These are phyloP conservation scores for Yueomyces sinensis DNA, from an alignment of 805 yeast species.

Conservation along the genomic window DNA sequence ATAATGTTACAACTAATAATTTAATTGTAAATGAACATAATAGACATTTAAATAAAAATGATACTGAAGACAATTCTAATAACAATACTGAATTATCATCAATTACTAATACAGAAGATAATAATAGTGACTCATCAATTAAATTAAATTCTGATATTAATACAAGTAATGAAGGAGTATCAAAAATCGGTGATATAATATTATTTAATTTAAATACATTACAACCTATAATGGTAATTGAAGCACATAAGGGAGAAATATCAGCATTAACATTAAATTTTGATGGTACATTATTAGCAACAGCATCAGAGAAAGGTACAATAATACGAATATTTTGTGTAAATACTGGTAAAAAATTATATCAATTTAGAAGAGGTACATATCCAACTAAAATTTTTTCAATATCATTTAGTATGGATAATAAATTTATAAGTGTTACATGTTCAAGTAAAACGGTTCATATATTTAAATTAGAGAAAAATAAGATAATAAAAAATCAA, in stretches of 20 bases:
- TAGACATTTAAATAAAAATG: too few species aligned
- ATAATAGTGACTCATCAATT: slow-evolving; percentile 1
- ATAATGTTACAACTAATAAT: slow-evolving; percentile 20
- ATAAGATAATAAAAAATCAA: too few species aligned
- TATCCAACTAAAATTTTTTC: slow-evolving; percentile 74
- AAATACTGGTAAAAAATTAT: slow-evolving; percentile 46
- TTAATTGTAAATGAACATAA: background rate
- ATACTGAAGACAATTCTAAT: background rate
- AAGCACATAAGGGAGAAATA: slow-evolving; percentile 59
- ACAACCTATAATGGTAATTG: slow-evolving; percentile 55
- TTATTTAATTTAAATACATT: slow-evolving; percentile 48
- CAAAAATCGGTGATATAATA: slow-evolving; percentile 50
- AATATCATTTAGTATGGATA: slow-evolving; percentile 59
- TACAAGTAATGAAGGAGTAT: slow-evolving; percentile 6
- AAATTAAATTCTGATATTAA: background rate
- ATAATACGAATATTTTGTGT: slow-evolving; percentile 57
- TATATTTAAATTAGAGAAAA: slow-evolving; percentile 51
- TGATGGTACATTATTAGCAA: slow-evolving; percentile 56
- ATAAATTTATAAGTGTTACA: slow-evolving; percentile 63
- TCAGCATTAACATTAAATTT: slow-evolving; percentile 50
- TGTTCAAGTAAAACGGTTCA: slow-evolving; percentile 90
- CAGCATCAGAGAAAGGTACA: slow-evolving; percentile 70
- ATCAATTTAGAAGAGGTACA: slow-evolving; percentile 65
- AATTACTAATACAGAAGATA: background rate
- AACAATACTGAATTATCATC: background rate